These are phyloP conservation scores for Beauveria varroae DNA, from an alignment of 2,329 filamentous ascomycete genomes.

Conservation along the genomic window DNA sequence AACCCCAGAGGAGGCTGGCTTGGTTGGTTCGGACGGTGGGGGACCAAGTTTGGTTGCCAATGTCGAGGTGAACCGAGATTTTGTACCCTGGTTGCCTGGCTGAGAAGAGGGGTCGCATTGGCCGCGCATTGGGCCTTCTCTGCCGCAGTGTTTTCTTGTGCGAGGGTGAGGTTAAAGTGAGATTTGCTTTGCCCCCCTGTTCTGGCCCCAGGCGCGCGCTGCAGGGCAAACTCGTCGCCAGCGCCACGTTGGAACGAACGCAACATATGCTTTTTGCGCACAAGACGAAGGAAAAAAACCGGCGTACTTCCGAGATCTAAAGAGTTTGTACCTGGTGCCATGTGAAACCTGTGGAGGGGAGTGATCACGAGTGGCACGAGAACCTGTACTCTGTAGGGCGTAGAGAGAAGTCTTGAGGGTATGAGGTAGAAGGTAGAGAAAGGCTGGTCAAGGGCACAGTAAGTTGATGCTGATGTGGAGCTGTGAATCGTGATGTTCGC, in stretches of 20 bases:
- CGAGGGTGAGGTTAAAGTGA: constrained; percentile 2
- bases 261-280: too few relatives aligned
- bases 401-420: too few relatives aligned
- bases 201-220: neutral
- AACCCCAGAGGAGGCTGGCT: neutral
- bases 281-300: too few relatives aligned
- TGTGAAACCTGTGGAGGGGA: too few relatives aligned
- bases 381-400: too few relatives aligned
- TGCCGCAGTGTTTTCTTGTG: neutral
- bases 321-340: too few relatives aligned
- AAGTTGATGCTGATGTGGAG: neutral
- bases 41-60: neutral
- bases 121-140: neutral
- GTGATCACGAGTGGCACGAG: too few relatives aligned
- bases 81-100: neutral
- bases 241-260: neutral
- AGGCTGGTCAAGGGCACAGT: neutral
- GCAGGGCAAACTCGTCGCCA: neutral
- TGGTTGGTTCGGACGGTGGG: neutral
- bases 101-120: neutral
- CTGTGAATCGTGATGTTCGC: neutral
- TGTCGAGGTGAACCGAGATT: neutral
- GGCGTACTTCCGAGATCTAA: too few relatives aligned
- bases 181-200: neutral
- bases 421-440: neutral